Base-by-base conservation (phyloP, 2,329 filamentous ascomycete genomes). In the Graphilbum ipis-grandicollis region DNA sequence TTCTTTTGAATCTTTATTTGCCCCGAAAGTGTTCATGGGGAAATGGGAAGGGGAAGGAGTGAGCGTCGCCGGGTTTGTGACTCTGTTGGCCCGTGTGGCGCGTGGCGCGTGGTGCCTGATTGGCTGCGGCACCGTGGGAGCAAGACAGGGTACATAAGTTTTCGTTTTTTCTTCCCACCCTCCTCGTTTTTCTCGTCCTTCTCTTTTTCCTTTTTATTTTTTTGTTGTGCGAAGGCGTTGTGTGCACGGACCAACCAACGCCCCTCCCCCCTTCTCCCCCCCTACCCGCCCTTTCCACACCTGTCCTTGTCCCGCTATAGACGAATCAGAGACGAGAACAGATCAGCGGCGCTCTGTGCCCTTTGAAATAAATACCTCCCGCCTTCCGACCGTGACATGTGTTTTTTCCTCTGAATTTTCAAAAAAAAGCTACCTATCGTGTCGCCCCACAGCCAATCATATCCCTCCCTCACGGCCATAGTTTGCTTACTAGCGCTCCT, bases 301-400 rank as follows among this genome's bases (percentile, higher is more conserved):
- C 17, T 30, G 37, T 33, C 28, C 26, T 32, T 41, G 41, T 41
- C 48, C 48, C 48, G 46, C 45, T 44, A 46, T 34, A 37, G 37
- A 31, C 43, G 38, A 46, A 46, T 44, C 44, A 44, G 44, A 47
- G 44, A 50, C 47, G 47, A 51, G 49, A 45, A 46, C 44, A 46
- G 43, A 47, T 46, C 48, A 52, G 39, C 39, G 41, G 37, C 36
- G 30, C 34, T 35, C 35, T 34, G 41, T 40, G 36, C 39, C 38
- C 41, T 46, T 46, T 43, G 47, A 51, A 48, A 55, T 56, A 56
- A 56, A 56, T 56, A 56, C 52, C 49, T 46, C 46, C 48, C 46
- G 44, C 48, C 50, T 49, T 44, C 51, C 52, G 48, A 50, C 49
- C 47, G 44, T 48, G 46, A 50, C 47, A 50, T 48, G 45, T 48